phyloP scores from a whole-genome alignment of 208 protist species.

The Naegleria fowleri region DNA sequence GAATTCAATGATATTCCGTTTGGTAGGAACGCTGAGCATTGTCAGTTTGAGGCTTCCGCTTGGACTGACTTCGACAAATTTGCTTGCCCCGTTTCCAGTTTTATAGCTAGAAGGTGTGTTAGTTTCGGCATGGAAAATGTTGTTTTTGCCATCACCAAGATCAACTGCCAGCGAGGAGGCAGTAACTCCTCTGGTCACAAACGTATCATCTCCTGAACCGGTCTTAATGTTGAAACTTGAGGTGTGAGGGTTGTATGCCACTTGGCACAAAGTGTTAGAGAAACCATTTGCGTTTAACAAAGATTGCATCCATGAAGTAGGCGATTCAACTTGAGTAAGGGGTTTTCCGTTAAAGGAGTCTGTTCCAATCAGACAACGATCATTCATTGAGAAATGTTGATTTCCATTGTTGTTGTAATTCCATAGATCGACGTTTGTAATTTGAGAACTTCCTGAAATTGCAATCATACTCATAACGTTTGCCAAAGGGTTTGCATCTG shows the following conservation, averaged over 20 bases:
- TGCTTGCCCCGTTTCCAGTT: not conserved
- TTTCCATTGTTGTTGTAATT: not conserved
- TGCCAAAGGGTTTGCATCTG: not conserved
- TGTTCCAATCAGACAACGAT: not conserved
- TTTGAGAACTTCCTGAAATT: not conserved
- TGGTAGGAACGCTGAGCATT: not conserved
- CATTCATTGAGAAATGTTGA: not conserved
- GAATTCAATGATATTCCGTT: not conserved
- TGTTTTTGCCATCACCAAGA: not conserved
- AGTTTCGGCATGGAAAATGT: not conserved
- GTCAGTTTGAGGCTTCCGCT: not conserved
- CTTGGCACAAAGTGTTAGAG: not conserved
- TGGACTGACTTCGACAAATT: not conserved
- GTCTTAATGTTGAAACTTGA: not conserved
- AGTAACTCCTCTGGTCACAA: not conserved
- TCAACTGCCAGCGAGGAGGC: not conserved
- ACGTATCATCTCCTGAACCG: not conserved
- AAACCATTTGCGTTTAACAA: not conserved
- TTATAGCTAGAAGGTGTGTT: not conserved
- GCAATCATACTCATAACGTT: not conserved
- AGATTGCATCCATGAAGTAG: not conserved
- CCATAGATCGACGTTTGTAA: not conserved
- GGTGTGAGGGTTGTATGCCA: not conserved
- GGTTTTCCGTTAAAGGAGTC: not conserved
- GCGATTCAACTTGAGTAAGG: not conserved